Evolutionary conservation across 805 yeast genomes (phyloP), one percentile per base, ranked within the genome.

Genomic region (Wickerhamomyces hampshirensis): DNA sequence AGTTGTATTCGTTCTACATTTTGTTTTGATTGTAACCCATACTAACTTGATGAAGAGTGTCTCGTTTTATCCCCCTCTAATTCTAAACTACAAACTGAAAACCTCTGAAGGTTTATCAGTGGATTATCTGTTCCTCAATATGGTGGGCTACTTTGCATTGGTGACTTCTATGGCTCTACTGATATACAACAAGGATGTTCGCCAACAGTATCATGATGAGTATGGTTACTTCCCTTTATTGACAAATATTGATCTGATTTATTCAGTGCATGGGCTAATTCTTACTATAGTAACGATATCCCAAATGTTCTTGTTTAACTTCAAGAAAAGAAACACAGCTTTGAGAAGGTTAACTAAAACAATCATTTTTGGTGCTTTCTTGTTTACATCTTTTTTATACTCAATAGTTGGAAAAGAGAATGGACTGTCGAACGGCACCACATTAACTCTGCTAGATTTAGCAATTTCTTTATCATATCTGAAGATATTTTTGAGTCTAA

Each of bases 1-100:
- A 13, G n/a, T n/a, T n/a, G n/a, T n/a, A n/a, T n/a, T n/a, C n/a
- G n/a, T n/a, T n/a, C n/a, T n/a, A n/a, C n/a, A 6, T 1, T n/a
- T 16, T 9, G 18, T 14, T 26, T n/a, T 15, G 13, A 26, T 33
- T 26, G 19, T 14, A 26, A 15, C 8, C 11, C 7, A 5, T 32
- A 34, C 31, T 37, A 38, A 39, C 16, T 26, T 18, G 8, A 10
- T 26, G 4, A 18, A 65, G 73, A 62, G 77, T 12, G 37, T 71
- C 1, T 69, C 79, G 2, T 69, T 68, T 53, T 74, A 74, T 42
- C 76, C 79, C 4, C 69, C 75, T 2, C 35, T 74, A 6, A 27
- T 62, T 6, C 54, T 69, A 7, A 71, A 71, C 41, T 62, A 60
- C 45, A 53, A 44, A 18, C 52, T 63, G 12, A 56, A 51, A 35